Percentiles rank a stretch among this genome's conserved stretches.
These are phyloP conservation scores for Fragaria ananassa DNA, from an alignment of 306 rosid genomes.

Conservation along the genomic window DNA sequence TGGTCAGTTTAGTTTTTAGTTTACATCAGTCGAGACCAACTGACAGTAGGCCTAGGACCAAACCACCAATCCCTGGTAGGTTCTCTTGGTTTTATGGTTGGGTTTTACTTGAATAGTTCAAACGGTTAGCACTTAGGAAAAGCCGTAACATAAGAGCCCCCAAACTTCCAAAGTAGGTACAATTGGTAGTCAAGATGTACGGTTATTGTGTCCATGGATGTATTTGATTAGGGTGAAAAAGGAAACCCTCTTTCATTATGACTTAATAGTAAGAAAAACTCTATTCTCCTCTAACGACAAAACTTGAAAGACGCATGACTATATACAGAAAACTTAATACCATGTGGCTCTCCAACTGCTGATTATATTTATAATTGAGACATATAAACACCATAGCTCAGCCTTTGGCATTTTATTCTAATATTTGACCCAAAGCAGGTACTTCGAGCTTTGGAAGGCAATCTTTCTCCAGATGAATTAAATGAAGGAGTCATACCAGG, in stretches of 20 bases:
- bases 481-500: constrained; percentile 32
- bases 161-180: neutral
- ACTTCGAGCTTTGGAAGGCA: constrained; percentile 45
- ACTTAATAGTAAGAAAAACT: neutral
- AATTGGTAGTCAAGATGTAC: neutral
- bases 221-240: neutral
- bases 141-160: neutral
- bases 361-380: neutral
- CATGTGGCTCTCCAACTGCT: neutral
- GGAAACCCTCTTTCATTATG: neutral
- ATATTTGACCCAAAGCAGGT: constrained; percentile 21
- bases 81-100: neutral
- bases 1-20: neutral
- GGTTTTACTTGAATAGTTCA: neutral
- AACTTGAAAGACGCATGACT: neutral
- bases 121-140: neutral
- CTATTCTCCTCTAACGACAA: neutral
- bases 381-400: neutral
- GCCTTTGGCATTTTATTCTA: neutral
- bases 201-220: neutral
- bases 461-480: constrained; percentile 33
- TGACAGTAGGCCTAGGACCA: neutral
- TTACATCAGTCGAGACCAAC: neutral
- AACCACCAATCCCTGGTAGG: neutral
- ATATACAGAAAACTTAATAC: neutral